Percentiles rank a stretch among this genome's conserved stretches.
Conservation (phyloP, 768 basidiomycete species). For the Termitomyces titanicus region DNA sequence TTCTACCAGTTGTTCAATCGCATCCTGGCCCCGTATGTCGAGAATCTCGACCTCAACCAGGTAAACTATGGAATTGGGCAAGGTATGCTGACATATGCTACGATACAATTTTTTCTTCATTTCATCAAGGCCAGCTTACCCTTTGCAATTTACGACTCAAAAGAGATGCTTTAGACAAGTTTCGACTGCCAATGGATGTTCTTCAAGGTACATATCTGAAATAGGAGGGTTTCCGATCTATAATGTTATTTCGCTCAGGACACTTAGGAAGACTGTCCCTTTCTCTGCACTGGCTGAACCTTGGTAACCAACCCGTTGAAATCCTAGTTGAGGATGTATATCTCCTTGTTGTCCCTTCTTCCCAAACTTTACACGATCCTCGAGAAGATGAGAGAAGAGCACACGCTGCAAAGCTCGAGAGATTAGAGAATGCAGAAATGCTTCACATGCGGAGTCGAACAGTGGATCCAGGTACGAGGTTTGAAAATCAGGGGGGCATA, state of each 20-base stretch:
- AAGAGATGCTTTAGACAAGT: constrained; percentile 92
- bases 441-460: constrained; percentile 63
- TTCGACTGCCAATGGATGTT: constrained; percentile 93
- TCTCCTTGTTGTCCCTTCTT: constrained; percentile 83
- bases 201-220: constrained; percentile 63
- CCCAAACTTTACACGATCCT: constrained; percentile 62
- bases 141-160: constrained; percentile 83
- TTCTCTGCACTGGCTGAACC: constrained; percentile 85
- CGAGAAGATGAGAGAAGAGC: constrained; percentile 82
- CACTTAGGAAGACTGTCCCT: constrained; percentile 84
- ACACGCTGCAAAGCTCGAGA: constrained; percentile 86
- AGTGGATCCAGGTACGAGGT: constrained; percentile 42
- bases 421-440: constrained; percentile 84
- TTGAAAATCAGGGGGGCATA: not conserved
- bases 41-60: constrained; percentile 92
- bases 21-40: constrained; percentile 91
- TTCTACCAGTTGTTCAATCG: constrained; percentile 69
- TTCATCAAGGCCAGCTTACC: constrained; percentile 61
- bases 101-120: not conserved
- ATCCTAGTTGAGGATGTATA: constrained; percentile 92
- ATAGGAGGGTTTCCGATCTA: not conserved
- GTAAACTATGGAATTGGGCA: constrained; percentile 91
- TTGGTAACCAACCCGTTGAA: constrained; percentile 88
- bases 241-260: constrained; percentile 39
- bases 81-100: constrained; percentile 39